Base-by-base conservation (phyloP, 805 yeast genomes). In the Sugiyamaella marilandica region DNA sequence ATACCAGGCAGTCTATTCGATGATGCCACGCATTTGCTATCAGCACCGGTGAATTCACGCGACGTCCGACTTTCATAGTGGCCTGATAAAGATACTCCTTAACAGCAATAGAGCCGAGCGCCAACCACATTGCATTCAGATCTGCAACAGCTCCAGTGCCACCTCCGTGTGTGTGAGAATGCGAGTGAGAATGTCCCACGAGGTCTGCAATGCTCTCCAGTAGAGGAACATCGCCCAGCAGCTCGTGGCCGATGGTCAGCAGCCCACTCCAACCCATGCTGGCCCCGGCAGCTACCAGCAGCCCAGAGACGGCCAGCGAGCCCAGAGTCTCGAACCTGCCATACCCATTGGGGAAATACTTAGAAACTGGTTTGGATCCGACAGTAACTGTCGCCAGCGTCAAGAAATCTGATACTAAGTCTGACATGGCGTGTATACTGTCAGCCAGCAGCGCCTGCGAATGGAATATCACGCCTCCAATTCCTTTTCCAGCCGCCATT, bases 1-100 rank as follows among this genome's bases (percentile, higher is more conserved):
- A 88, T 0, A 98, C 95, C 61, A 94, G 68, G 0, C 96, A 85
- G 65, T 94, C 99, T 10, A 92, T 94, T 57, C 99, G 78, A 66
- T 94, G 99, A 68, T 94, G 99, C 98, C 99, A 94, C 2, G 99
- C 99, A 65, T 94, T 94, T 2, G 99, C 99, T 47, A 88, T 82
- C 46, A 94, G 75, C 2, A 94, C 98, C 57, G 89, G 88, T 0
- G 97, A 89, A 64, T 87, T 86, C 29, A 88, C 79, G 55, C 78
- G 74, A 47, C 75, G 74, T 1, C 97, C 99, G 19, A 94, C 82
- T 55, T 82, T 81, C 70, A 84, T 78, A 0, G 99, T 94, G 10
- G 88, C 86, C 54, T 81, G 81, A 70, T 81, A 94, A 41, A 94
- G 80, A 79, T 95, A 81, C 68, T 94, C 99, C 65, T 94, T 94